Evolutionary conservation across 2,329 filamentous ascomycete genomes (phyloP).

Genomic region (Neofusicoccum cordaticola): DNA sequence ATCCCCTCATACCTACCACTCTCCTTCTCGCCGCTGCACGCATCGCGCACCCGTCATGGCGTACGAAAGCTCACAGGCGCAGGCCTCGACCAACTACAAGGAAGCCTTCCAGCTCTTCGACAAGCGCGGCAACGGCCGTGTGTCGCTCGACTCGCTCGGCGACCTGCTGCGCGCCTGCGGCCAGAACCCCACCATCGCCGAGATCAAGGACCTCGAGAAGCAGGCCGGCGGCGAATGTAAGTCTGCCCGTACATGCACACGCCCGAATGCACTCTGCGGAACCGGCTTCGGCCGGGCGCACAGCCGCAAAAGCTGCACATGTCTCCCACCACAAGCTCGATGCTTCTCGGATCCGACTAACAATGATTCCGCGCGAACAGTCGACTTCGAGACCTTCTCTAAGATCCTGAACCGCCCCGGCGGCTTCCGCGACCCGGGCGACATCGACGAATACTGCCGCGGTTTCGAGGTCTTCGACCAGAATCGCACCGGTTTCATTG

Average conservation of each 20-base stretch:
- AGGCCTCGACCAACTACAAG: constrained; percentile 96
- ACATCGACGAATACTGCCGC: constrained; percentile 96
- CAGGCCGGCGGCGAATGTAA: constrained; percentile 85
- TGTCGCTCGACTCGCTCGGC: constrained; percentile 79
- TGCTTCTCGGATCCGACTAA: background rate
- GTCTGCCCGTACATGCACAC: constrained; percentile 38
- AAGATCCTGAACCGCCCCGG: constrained; percentile 96
- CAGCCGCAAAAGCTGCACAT: background rate
- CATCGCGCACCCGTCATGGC: background rate
- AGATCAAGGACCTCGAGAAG: constrained; percentile 91
- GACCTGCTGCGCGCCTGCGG: constrained; percentile 95
- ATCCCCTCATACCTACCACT: background rate
- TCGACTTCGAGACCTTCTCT: constrained; percentile 97
- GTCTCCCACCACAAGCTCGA: background rate
- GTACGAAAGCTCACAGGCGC: constrained; percentile 27
- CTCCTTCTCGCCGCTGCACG: background rate
- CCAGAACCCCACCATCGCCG: constrained; percentile 92
- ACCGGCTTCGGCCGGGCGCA: background rate
- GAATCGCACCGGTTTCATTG: constrained; percentile 96
- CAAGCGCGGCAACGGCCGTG: constrained; percentile 95
- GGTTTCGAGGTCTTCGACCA: constrained; percentile 99
- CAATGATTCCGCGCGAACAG: constrained; percentile 62
- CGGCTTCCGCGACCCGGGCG: constrained; percentile 96
- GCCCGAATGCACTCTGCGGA: background rate
- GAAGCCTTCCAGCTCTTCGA: constrained; percentile 99